Percentiles rank a stretch among this genome's conserved stretches.
phyloP scores from a whole-genome alignment of 1,139 yeast species.

The Sugiyamaella neomexicana region DNA sequence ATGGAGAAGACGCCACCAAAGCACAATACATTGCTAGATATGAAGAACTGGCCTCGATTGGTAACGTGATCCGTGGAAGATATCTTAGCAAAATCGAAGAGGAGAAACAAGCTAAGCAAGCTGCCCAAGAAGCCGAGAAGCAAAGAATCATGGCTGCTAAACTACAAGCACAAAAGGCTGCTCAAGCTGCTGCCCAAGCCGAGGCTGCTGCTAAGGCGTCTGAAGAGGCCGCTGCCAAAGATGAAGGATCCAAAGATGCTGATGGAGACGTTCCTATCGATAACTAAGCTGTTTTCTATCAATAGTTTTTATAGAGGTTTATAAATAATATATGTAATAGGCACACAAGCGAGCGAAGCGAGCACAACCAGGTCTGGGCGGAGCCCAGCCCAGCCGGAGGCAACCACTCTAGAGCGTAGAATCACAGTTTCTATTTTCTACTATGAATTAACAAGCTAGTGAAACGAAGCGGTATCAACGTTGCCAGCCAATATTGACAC shows the following conservation, averaged over 20 bases:
- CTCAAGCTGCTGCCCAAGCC: slow-evolving; percentile 36
- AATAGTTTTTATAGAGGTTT: slow-evolving; percentile 11
- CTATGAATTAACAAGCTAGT: slow-evolving; percentile 16
- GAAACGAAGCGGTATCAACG: slow-evolving; percentile 68
- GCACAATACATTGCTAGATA: slow-evolving; percentile 97
- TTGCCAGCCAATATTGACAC: slow-evolving; percentile 84
- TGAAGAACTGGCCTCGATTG: slow-evolving; percentile 93
- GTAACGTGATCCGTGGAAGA: slow-evolving; percentile 95
- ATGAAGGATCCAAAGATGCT: slow-evolving; percentile 28
- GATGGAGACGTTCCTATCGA: slow-evolving; percentile 29
- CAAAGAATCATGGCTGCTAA: slow-evolving; percentile 84
- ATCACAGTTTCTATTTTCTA: too few species aligned
- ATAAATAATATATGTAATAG: slow-evolving; percentile 12
- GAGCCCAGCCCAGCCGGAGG: neutral
- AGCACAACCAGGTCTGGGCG: neutral
- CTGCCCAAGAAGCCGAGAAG: slow-evolving; percentile 86
- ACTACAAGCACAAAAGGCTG: slow-evolving; percentile 75
- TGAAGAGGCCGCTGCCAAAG: slow-evolving; percentile 30
- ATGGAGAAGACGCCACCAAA: slow-evolving; percentile 93
- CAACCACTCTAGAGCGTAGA: too few species aligned
- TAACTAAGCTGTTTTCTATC: slow-evolving; percentile 3
- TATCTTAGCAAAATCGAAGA: slow-evolving; percentile 93
- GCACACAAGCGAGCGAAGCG: neutral
- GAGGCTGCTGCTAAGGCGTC: slow-evolving; percentile 33
- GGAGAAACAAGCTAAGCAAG: slow-evolving; percentile 83